A percentile compares a stretch with the other conserved stretches of the same genome.
Evolutionary conservation across 1,284 basidiomycete species (phyloP).

Genomic region (Naganishia liquefaciens): DNA sequence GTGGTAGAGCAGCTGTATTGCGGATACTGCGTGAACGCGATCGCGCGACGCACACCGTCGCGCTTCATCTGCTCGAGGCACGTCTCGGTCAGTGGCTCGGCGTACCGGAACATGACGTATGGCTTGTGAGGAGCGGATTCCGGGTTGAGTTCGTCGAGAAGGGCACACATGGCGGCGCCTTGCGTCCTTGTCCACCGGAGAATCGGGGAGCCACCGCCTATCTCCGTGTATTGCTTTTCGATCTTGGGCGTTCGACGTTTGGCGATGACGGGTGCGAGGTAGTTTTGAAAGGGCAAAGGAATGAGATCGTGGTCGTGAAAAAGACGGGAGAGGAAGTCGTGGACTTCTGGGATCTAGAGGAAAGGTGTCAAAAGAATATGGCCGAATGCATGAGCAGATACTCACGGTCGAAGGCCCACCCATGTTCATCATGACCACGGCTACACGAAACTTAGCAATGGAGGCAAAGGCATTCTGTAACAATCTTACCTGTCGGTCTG

Average conservation of each 20-base stretch:
- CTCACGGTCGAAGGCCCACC: conserved; percentile 88
- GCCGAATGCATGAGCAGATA: conserved; percentile 12
- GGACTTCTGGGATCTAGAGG: conserved; percentile 73
- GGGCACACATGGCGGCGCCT: conserved; percentile 82
- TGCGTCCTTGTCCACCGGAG: conserved; percentile 85
- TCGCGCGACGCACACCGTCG: conserved; percentile 87
- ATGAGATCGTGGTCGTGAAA: conserved; percentile 96
- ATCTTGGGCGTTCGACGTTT: conserved; percentile 89
- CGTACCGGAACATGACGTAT: conserved; percentile 94
- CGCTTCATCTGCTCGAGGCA: conserved; percentile 79
- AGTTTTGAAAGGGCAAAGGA: conserved; percentile 86
- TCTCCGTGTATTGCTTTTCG: conserved; percentile 88
- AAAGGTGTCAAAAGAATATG: conserved; percentile 6
- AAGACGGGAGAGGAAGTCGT: conserved; percentile 87
- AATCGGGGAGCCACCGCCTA: conserved; percentile 98
- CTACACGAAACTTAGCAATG: conserved; percentile 53
- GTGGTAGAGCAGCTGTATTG: conserved; percentile 99
- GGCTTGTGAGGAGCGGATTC: conserved; percentile 91
- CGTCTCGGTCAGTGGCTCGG: conserved; percentile 81
- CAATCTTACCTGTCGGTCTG: conserved; percentile 11
- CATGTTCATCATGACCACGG: conserved; percentile 98
- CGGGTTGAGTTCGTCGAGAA: conserved; percentile 92
- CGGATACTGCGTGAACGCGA: conserved; percentile 98
- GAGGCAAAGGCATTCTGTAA: not conserved
- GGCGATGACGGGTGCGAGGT: conserved; percentile 87